Evolutionary conservation across 352 stramenopile species (phyloP), one percentile per base, ranked within the genome.

Genomic region (Stramenopiles sp.): DNA sequence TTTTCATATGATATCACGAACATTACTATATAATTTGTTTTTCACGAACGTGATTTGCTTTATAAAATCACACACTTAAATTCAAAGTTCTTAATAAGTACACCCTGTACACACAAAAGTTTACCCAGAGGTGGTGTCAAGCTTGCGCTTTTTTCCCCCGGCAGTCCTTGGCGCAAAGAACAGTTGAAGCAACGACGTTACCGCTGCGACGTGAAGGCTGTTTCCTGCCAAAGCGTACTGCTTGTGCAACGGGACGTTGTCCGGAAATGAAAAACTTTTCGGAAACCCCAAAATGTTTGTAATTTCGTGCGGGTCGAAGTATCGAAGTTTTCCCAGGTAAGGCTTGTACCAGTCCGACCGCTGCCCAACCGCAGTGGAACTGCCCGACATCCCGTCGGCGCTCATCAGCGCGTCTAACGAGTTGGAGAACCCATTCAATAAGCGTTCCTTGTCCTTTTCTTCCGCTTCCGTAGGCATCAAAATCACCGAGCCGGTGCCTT

Each of bases 401-500:
- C 12, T 18, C 25, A 53, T 25, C 25, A 18, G 12, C 25, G 12
- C 43, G 25, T 53, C 43, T 25, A 53, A 18, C 12, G 43, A 18
- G 2, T 71, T 2, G 2, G 2, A 35, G 6, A 71, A 4, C 4
- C 12, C 53, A 71, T 6, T 71, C 4, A 2, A 31, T 6, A 35
- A 2, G 4, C 2, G 33, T 18, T 63, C 25, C 25, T 63, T 63
- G 12, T 63, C 12, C 43, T 63, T 63, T 63, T 63, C 43, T 63
- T 63, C 43, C 43, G 25, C 12, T 6, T 71, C 2, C 33, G 33
- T 33, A 71, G 33, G 31, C 2, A 71, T 71, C 33, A 2, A 86
- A 32, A 88, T 74, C 37, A 88, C 81, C 74, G 80, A 85, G 31
- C 83, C 84, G 25, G 84, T 88, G 0, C 84, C 84, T 74, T 78